Evolutionary conservation across 1,284 basidiomycete genomes (phyloP).

Genomic region (Cryptococcus sp.): DNA sequence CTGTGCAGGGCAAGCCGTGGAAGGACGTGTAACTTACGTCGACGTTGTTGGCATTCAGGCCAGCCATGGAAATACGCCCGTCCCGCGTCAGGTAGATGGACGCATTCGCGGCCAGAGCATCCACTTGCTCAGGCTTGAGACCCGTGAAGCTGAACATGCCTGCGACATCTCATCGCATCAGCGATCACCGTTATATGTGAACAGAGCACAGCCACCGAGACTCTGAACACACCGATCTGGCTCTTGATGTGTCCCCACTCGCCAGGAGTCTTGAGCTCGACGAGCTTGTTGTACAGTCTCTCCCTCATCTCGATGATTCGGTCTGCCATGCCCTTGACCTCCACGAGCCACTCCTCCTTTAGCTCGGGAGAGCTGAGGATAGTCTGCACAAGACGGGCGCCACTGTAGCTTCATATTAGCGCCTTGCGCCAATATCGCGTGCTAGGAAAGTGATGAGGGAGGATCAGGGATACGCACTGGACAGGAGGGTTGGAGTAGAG

Average conservation of each 20-base stretch:
- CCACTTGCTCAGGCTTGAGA: conserved; percentile 69
- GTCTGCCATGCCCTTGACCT: conserved; percentile 93
- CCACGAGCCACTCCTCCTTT: conserved; percentile 79
- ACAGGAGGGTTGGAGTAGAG: conserved; percentile 98
- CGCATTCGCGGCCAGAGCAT: conserved; percentile 82
- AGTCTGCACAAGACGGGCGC: conserved; percentile 83
- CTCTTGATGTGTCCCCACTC: conserved; percentile 95
- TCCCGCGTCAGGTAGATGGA: conserved; percentile 76
- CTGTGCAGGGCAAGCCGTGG: too few species aligned
- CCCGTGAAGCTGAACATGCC: conserved; percentile 76
- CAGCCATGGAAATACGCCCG: conserved; percentile 94
- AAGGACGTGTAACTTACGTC: conserved; percentile 48
- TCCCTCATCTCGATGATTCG: conserved; percentile 96
- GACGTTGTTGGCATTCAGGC: conserved; percentile 85
- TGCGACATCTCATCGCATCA: conserved; percentile 2
- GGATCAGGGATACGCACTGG: conserved; percentile 56
- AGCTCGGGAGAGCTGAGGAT: conserved; percentile 76
- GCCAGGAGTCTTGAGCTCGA: conserved; percentile 85
- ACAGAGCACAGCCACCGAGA: not conserved
- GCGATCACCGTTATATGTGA: not conserved
- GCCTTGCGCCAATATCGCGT: not conserved
- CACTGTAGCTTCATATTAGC: conserved; percentile 53
- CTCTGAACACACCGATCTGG: conserved; percentile 66
- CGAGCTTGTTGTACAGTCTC: conserved; percentile 75
- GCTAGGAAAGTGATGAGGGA: not conserved